Percentiles rank a stretch among this genome's conserved stretches.
Evolutionary conservation across 2,329 filamentous ascomycete genomes (phyloP).

Genomic region (Diaporthe sp.): DNA sequence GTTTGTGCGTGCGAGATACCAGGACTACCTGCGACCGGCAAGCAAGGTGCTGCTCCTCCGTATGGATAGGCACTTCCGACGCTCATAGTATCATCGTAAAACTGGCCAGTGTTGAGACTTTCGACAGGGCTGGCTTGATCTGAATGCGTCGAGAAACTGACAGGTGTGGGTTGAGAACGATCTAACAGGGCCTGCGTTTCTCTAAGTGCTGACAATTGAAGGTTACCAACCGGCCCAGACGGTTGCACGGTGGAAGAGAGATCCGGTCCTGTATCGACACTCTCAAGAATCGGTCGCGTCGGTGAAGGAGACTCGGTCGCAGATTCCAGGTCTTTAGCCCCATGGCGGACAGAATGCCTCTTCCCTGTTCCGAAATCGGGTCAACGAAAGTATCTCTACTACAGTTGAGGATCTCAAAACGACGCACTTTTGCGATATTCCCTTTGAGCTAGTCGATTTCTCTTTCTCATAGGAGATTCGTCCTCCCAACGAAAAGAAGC

Average conservation of each 20-base stretch:
- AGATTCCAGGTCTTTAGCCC: not conserved
- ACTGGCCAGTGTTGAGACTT: not conserved
- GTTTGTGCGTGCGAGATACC: not conserved
- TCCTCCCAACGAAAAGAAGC: constrained; percentile 19
- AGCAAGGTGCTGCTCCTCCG: not conserved
- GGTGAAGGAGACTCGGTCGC: not conserved
- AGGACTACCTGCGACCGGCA: not conserved
- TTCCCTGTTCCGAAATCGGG: not conserved
- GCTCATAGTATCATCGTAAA: not conserved
- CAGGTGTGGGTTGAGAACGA: not conserved
- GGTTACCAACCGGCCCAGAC: not conserved
- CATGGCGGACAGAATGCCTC: not conserved
- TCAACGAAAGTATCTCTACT: not conserved
- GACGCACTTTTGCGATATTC: constrained; percentile 20
- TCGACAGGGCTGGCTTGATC: not conserved
- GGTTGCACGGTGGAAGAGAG: not conserved
- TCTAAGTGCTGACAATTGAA: not conserved
- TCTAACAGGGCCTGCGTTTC: not conserved
- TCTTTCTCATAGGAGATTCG: constrained; percentile 14
- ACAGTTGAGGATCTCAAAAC: no score
- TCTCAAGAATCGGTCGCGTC: not conserved
- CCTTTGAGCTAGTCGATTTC: constrained; percentile 20
- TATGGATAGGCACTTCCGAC: no score
- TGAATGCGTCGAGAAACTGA: not conserved
- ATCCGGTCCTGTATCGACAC: not conserved